Evolutionary conservation across 1,139 yeast species (phyloP).

Genomic region (Suhomyces panamericanus): DNA sequence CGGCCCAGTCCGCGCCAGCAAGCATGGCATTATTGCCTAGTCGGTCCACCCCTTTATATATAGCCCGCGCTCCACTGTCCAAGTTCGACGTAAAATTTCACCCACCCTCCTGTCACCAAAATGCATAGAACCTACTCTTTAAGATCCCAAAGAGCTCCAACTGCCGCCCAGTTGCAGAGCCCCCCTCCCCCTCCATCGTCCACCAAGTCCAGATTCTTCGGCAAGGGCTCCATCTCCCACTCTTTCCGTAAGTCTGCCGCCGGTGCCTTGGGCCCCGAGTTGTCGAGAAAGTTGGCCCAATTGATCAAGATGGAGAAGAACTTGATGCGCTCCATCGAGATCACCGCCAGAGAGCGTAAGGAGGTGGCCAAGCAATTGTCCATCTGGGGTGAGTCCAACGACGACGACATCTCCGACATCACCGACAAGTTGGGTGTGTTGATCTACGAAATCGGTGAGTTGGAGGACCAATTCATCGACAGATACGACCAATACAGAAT

Average conservation of each 20-base stretch:
- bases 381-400: conserved; percentile 82
- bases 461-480: conserved; percentile 85
- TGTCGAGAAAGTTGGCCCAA: conserved; percentile 73
- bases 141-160: conserved; percentile 77
- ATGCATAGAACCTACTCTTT: conserved; percentile 86
- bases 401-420: conserved; percentile 81
- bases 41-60: conserved; percentile 13
- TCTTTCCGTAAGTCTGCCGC: conserved; percentile 70
- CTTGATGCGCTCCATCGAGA: conserved; percentile 75
- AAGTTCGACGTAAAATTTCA: conserved; percentile 2
- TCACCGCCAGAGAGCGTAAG: conserved; percentile 75
- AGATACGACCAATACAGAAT: conserved; percentile 85
- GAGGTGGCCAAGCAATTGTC: conserved; percentile 83
- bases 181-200: conserved; percentile 82
- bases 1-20: conserved; percentile 11
- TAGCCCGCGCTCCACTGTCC: conserved; percentile 5
- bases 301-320: conserved; percentile 81
- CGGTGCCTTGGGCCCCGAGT: conserved; percentile 75
- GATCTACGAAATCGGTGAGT: conserved; percentile 79
- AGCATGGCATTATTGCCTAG: conserved; percentile 8
- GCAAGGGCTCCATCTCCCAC: conserved; percentile 67
- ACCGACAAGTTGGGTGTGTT: conserved; percentile 85
- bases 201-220: conserved; percentile 68
- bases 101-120: conserved; percentile 3
- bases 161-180: conserved; percentile 76